Conservation (phyloP, 495 filamentous ascomycete genomes). For the Neurospora hispaniola region DNA sequence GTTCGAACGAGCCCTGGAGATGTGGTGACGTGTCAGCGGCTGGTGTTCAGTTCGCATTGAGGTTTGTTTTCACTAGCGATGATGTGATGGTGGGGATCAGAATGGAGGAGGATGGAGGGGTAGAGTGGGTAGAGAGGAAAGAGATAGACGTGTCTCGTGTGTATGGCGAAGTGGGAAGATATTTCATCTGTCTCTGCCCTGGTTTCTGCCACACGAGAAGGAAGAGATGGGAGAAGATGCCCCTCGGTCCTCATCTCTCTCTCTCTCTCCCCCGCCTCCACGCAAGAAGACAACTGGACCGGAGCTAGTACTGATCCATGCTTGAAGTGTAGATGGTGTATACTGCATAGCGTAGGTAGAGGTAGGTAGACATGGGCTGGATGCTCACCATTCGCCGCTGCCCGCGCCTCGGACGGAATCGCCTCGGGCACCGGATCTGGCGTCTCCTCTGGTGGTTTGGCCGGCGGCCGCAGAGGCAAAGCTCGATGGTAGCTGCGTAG, state of each 20-base stretch:
- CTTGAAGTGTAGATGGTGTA: background rate
- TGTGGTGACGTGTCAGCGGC: background rate
- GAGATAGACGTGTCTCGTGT: background rate
- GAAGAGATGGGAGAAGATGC: background rate
- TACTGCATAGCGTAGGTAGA: background rate
- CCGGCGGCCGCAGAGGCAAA: conserved; percentile 76
- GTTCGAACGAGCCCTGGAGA: conserved; percentile 44
- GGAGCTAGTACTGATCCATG: background rate
- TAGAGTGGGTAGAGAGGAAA: background rate
- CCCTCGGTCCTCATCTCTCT: background rate
- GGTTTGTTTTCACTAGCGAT: background rate
- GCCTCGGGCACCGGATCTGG: conserved; percentile 18
- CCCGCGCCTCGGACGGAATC: conserved; percentile 20
- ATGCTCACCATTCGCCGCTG: conserved; percentile 27
- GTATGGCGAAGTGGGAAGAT: background rate
- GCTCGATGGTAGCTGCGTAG: conserved; percentile 68
- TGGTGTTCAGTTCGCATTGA: background rate
- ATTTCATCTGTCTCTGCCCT: background rate
- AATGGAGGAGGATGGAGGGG: background rate
- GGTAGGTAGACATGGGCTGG: background rate
- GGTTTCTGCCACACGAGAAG: background rate
- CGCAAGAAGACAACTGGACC: background rate
- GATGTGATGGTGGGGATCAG: background rate
- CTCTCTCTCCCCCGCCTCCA: background rate
- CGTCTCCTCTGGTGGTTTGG: conserved; percentile 49